Base-by-base conservation (phyloP, 192 early-diverging fungal genomes). In the Thoreauomyces humboldtii region DNA sequence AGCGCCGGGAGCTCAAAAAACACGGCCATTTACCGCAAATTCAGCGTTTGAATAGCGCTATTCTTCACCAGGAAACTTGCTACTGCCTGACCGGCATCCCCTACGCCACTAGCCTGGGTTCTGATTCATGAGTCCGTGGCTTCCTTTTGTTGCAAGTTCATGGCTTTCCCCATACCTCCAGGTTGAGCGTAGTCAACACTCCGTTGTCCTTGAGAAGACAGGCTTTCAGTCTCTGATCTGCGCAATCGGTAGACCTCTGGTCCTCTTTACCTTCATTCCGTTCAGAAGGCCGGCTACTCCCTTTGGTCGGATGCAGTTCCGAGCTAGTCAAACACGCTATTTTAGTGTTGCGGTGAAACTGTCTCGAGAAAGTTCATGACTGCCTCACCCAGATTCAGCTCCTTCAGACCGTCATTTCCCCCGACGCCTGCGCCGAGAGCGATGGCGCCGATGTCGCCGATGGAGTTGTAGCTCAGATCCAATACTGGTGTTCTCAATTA, bases 391-490 rank as follows among this genome's bases (percentile, higher is more conserved):
- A 83, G 27, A 70, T 78, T 76, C 9, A 83, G 61, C 31, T 83
- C 81, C 62, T 63, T 70, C 35, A 83, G 44, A 0, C 53, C 43
- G 50, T 80, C 81, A 43, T 83, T 83, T 14, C 56, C 44, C 1
- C 37, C 42, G 2, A 83, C 19, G 1, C 73, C 81, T 9, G 62
- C 41, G 22, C 81, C 81, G 46, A 83, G 62, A 2, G 76, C 76
- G 48, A 76, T 73, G 0, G 76, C 78, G 27, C 81, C 81, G n/a
- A 83, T 41, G 46, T 78, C 75, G 4, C 81, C 81, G 46, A 83
- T 78, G 12, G 64, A 15, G 47, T 83, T 83, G 55, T 78, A 41
- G 50, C 77, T 79, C n/a, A 83, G 41, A 47, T 83, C 76, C 2
- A 83, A 53, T 0, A 69, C 81, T 74, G 52, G 2, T 19, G 35